phyloP scores from a whole-genome alignment of 306 rosid genomes.

The Cicer bijugum region DNA sequence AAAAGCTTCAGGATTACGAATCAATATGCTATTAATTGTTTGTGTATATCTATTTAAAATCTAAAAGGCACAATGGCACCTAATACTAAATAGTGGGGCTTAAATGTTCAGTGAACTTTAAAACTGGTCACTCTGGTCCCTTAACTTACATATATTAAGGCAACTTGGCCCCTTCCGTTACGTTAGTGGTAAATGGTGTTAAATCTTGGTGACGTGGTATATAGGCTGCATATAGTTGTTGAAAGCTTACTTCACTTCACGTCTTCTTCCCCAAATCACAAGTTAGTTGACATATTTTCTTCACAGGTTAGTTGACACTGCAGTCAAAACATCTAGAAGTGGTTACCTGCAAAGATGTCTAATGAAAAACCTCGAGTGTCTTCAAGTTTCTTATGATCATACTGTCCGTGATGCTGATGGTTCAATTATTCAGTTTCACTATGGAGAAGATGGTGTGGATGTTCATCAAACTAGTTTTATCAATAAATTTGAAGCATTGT shows the following conservation, averaged over 20 bases:
- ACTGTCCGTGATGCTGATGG: conserved; percentile 98
- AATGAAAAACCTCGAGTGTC: conserved; percentile 86
- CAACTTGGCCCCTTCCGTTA: too few species aligned
- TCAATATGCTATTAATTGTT: conserved; percentile 6
- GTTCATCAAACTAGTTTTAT: conserved; percentile 88
- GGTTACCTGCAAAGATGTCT: conserved; percentile 97
- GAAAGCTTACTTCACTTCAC: too few species aligned
- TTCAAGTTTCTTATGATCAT: conserved; percentile 81
- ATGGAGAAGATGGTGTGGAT: conserved; percentile 98
- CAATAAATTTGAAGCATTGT: conserved; percentile 74
- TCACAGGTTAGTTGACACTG: conserved; percentile 91
- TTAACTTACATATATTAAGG: too few species aligned
- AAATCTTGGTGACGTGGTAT: too few species aligned
- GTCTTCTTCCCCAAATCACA: too few species aligned
- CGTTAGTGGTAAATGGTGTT: too few species aligned
- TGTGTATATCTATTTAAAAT: conserved; percentile 11
- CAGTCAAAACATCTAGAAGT: conserved; percentile 98
- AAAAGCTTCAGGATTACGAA: conserved; percentile 20
- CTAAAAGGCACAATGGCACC: not conserved
- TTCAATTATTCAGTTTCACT: conserved; percentile 79
- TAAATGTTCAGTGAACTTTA: too few species aligned
- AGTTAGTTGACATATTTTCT: conserved; percentile 8
- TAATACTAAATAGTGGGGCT: not conserved
- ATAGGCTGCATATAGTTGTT: too few species aligned
- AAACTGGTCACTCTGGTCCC: too few species aligned